These are phyloP conservation scores for Suhomyces faveliae DNA, from an alignment of 805 yeast species.

Conservation along the genomic window DNA sequence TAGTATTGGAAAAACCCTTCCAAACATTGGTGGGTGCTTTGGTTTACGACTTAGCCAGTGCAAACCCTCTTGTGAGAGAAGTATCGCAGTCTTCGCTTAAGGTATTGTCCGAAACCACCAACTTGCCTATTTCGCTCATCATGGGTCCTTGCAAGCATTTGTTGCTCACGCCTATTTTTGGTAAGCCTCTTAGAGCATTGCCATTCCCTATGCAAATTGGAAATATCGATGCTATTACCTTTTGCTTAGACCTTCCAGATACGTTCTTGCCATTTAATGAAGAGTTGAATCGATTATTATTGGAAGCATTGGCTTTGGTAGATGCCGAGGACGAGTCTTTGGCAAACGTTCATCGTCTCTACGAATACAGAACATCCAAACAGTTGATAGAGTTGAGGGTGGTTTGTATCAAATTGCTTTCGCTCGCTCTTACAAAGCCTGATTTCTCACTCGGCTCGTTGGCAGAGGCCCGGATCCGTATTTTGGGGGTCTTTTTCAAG, in stretches of 20 bases:
- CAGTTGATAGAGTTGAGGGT: constrained; percentile 85
- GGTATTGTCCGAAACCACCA: constrained; percentile 67
- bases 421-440: constrained; percentile 80
- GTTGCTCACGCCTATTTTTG: constrained; percentile 88
- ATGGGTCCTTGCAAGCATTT: constrained; percentile 82
- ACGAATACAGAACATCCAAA: constrained; percentile 84
- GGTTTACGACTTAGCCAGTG: constrained; percentile 89
- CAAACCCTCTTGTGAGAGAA: constrained; percentile 77
- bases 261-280: constrained; percentile 85
- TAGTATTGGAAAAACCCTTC: constrained; percentile 67
- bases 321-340: constrained; percentile 97
- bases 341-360: constrained; percentile 79
- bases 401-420: constrained; percentile 79
- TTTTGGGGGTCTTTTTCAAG: constrained; percentile 91
- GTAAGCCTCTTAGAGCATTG: constrained; percentile 92
- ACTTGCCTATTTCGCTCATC: constrained; percentile 67
- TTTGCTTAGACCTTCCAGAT: constrained; percentile 76
- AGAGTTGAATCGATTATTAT: constrained; percentile 76
- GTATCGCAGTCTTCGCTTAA: constrained; percentile 73
- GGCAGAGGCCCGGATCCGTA: constrained; percentile 76
- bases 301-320: constrained; percentile 90
- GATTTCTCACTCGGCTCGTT: constrained; percentile 75
- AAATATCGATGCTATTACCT: constrained; percentile 94
- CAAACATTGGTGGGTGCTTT: constrained; percentile 83
- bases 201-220: constrained; percentile 99